Base-by-base conservation (phyloP, 805 yeast species). In the Metschnikowia continentalis region DNA sequence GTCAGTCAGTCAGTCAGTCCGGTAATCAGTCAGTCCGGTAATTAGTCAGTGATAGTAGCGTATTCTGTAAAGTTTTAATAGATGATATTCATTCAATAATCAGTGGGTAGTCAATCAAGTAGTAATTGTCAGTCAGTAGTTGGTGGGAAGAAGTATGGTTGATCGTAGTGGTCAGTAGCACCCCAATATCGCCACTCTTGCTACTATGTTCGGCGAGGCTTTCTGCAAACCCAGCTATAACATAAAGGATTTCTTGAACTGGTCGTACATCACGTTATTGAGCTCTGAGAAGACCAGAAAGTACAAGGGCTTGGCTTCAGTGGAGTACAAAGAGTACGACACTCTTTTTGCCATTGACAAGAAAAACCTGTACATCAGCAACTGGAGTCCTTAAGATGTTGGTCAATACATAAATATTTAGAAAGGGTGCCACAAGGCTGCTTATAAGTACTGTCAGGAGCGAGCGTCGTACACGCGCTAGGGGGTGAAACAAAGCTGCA, bases 181-280 rank as follows among this genome's bases (percentile, higher is more conserved):
- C 70, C 97, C 98, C 14, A 94, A 94, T 61, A 90, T 94, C 10
- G 91, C 97, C 1, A 86, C 97, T 0, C 74, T 94, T 59, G 97
- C 97, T 15, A 85, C 83, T 63, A 88, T 94, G 32, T 87, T 88
- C 63, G 78, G 83, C 17, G 96, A 94, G 69, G 97, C 96, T 2
- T 92, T 90, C 72, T 81, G 84, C 63, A 94, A 94, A 66, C 83
- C 86, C 51, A 80, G 81, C 59, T 94, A 94, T 66, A 88, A 88
- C 65, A 75, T 94, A 76, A 99, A 94, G 65, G 98, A 94, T 65
- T 94, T 94, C 73, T 70, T 94, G 60, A 96, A 91, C 67, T 92
- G 96, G 88, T 82, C 85, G 51, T 94, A 90, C 64, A 74, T 77
- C 35, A 72, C 86, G 59, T 65, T 88, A 48, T 59, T 86, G 52